phyloP scores from a whole-genome alignment of 345 rosid genomes.

The Camelina hispida region DNA sequence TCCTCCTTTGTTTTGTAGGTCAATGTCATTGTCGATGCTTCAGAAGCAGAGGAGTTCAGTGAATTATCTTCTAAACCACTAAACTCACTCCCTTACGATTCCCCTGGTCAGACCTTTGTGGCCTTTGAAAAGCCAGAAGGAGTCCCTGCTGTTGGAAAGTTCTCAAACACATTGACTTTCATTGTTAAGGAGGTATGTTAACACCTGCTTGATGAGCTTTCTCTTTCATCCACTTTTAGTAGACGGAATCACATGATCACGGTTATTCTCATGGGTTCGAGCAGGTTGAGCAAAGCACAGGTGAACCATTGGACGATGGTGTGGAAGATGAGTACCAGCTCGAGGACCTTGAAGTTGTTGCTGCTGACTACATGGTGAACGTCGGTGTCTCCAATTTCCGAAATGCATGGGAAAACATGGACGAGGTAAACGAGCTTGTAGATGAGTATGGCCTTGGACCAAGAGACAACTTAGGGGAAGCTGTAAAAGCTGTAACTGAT shows the following conservation, averaged over 20 bases:
- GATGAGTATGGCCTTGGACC: constrained; percentile 95
- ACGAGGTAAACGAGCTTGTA: constrained; percentile 63
- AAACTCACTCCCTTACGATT: constrained; percentile 85
- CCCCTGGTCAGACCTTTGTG: constrained; percentile 92
- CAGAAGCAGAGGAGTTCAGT: constrained; percentile 85
- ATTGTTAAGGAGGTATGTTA: constrained; percentile 81
- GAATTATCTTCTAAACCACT: constrained; percentile 72
- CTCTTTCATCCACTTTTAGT: neutral
- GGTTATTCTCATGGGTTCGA: neutral
- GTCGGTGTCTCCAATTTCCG: constrained; percentile 85
- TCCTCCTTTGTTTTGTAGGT: constrained; percentile 53
- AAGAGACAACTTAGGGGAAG: constrained; percentile 78
- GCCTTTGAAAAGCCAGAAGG: constrained; percentile 91
- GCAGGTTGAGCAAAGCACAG: constrained; percentile 79
- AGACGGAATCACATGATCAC: neutral
- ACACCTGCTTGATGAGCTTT: constrained; percentile 8
- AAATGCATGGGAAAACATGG: constrained; percentile 91
- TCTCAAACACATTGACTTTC: constrained; percentile 84
- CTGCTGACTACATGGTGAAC: constrained; percentile 82
- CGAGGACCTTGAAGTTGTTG: constrained; percentile 87
- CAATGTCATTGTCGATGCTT: constrained; percentile 82
- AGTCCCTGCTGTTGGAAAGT: constrained; percentile 81
- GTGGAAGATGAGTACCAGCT: constrained; percentile 93
- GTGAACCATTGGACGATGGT: constrained; percentile 85
- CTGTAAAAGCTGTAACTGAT: constrained; percentile 73